phyloP scores from a whole-genome alignment of 2,329 filamentous ascomycete species.

The Teratosphaeria viscida region DNA sequence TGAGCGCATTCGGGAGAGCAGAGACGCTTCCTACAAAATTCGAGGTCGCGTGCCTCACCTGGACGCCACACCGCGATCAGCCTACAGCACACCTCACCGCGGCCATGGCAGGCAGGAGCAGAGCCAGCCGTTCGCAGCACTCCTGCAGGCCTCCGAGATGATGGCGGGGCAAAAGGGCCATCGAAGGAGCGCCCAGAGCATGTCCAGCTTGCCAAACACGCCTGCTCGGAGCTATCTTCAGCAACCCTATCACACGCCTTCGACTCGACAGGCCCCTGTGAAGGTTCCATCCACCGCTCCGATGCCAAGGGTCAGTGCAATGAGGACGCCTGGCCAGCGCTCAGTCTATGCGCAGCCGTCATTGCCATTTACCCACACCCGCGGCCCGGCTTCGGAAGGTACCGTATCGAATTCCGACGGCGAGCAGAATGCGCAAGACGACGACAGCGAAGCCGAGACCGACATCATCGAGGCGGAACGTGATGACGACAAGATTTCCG shows the following conservation, averaged over 20 bases:
- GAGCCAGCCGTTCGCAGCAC: constrained; percentile 53
- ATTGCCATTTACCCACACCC: constrained; percentile 10
- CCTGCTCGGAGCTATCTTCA: constrained; percentile 47
- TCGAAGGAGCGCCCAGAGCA: constrained; percentile 64
- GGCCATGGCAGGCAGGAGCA: constrained; percentile 40
- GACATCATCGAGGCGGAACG: constrained; percentile 47
- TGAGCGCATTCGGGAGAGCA: constrained; percentile 77
- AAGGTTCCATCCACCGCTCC: constrained; percentile 41
- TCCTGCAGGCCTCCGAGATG: constrained; percentile 64
- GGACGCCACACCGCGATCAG: constrained; percentile 43
- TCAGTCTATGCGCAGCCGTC: constrained; percentile 15
- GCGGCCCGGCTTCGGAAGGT: constrained; percentile 36
- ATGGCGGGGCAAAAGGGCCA: constrained; percentile 49
- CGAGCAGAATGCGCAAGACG: constrained; percentile 23
- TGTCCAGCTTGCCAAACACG: constrained; percentile 75
- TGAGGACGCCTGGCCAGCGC: constrained; percentile 27
- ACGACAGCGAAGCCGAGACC: constrained; percentile 42
- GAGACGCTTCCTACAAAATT: constrained; percentile 75
- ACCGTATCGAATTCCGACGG: constrained; percentile 62
- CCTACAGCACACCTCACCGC: constrained; percentile 27
- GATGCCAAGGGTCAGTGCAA: constrained; percentile 32
- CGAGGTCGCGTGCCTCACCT: constrained; percentile 49
- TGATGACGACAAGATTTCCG: constrained; percentile 51
- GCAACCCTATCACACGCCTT: constrained; percentile 34
- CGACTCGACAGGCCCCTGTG: constrained; percentile 11